A percentile compares a stretch with the other conserved stretches of the same genome.
phyloP scores from a whole-genome alignment of 352 stramenopile genomes.

The Phytophthora boehmeriae region DNA sequence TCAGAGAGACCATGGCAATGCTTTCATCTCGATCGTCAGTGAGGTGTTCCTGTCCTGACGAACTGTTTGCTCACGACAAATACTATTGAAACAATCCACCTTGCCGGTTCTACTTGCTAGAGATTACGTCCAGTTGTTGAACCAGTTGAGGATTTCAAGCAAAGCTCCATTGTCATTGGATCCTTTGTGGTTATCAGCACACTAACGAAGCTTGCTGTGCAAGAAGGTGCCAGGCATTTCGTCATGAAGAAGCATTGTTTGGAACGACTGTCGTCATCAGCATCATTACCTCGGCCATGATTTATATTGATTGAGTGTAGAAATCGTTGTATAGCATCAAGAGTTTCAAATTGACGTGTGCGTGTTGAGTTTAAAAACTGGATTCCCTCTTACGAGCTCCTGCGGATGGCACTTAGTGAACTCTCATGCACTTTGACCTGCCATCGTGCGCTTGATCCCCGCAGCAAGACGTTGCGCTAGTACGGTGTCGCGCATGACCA shows the following conservation, averaged over 20 bases:
- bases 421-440: slow-evolving; percentile 17
- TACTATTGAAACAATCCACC: too few relatives aligned
- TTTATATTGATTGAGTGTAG: slow-evolving; percentile 34
- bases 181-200: slow-evolving; percentile 35
- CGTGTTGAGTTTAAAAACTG: slow-evolving; percentile 2
- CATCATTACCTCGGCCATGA: slow-evolving; percentile 38
- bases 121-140: slow-evolving; percentile 31
- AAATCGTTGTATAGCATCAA: neutral
- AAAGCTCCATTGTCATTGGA: slow-evolving; percentile 14
- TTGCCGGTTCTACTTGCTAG: slow-evolving; percentile 27
- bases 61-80: too few relatives aligned
- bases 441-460: slow-evolving; percentile 59
- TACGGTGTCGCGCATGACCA: slow-evolving; percentile 58
- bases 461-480: slow-evolving; percentile 56
- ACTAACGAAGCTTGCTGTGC: slow-evolving; percentile 35
- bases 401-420: neutral
- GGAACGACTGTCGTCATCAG: slow-evolving; percentile 37
- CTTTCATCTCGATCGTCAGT: too few relatives aligned
- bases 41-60: too few relatives aligned
- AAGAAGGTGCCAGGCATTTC: slow-evolving; percentile 36
- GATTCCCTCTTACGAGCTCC: neutral
- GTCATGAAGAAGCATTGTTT: slow-evolving; percentile 37
- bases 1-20: too few relatives aligned
- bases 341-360: neutral
- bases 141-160: slow-evolving; percentile 17